Base-by-base conservation (phyloP, 768 basidiomycete genomes). In the Lactarius indigo region DNA sequence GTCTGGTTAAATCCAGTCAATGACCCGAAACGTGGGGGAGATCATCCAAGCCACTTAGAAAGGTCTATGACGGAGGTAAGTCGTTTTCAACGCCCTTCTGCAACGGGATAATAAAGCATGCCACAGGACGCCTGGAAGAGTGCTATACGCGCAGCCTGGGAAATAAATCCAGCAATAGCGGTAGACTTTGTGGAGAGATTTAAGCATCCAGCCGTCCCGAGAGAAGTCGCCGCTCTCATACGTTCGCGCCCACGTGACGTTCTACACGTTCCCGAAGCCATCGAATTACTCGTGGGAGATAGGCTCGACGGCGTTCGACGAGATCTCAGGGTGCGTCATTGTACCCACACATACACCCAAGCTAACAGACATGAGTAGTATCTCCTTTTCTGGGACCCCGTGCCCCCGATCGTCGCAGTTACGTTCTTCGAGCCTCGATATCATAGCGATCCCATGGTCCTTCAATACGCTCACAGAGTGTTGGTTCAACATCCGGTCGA, bases 401-500 rank as follows among this genome's bases (percentile, higher is more conserved):
- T 95, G 17, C 88, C 96, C 3, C 94, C 93, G 0, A 82, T 95
- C 20, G 79, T 89, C 23, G 92, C 92, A 23, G 84, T 85, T 70
- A 88, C 89, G 0, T 91, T 90, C 74, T 97, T 98, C 75, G 92
- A 95, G 75, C 87, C 85, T 33, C 86, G 87, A 62, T 96, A 89
- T 76, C 83, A 87, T 69, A 92, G 86, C 72, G 89, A 98, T 73
- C 90, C 96, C 0, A 76, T 92, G 41, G 77, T 97, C 41, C 79
- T 98, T 26, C 97, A 99, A 87, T 98, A 98, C 74, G 96, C 96
- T 0, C 94, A 98, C 78, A 85, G 96, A 52, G 95, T 96, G 1
- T 79, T 99, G 52, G 94, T 94, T 74, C 92, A 96, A 75, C 95
- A 98, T 74, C 92, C 95, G 0, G 93, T 98, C 12, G 89, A 93